Percentiles rank a stretch among this genome's conserved stretches.
phyloP scores from a whole-genome alignment of 768 basidiomycete genomes.

The Mycena olivaceomarginata region DNA sequence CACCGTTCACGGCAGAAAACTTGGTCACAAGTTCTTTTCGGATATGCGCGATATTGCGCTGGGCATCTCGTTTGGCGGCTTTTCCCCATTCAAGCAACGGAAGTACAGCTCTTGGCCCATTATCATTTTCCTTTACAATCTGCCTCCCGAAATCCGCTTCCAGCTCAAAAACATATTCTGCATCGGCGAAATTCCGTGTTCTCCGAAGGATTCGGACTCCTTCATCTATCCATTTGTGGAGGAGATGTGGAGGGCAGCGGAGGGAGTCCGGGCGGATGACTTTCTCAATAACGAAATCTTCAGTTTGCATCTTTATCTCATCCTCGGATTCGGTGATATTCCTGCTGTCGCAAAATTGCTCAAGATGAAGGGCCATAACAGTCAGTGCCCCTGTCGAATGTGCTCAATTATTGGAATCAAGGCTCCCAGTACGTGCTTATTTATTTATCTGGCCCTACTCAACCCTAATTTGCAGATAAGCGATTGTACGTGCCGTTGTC shows the following conservation, averaged over 20 bases:
- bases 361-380: too few species aligned
- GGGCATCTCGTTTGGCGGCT: slow-evolving; percentile 58
- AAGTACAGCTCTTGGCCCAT: slow-evolving; percentile 56
- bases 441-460: too few species aligned
- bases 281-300: not conserved
- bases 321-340: slow-evolving; percentile 13
- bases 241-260: slow-evolving; percentile 2
- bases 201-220: slow-evolving; percentile 55
- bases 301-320: slow-evolving; percentile 2
- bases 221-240: slow-evolving; percentile 53
- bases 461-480: too few species aligned
- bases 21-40: slow-evolving; percentile 52
- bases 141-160: slow-evolving; percentile 54
- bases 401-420: too few species aligned
- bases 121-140: slow-evolving; percentile 52
- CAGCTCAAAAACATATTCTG: slow-evolving; percentile 53
- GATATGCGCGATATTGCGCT: slow-evolving; percentile 58
- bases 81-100: slow-evolving; percentile 52
- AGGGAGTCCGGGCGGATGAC: slow-evolving; percentile 28
- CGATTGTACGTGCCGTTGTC: too few species aligned
- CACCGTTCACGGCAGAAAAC: slow-evolving; percentile 43
- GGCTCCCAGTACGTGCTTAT: too few species aligned
- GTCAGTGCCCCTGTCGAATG: too few species aligned
- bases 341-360: slow-evolving; percentile 18
- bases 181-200: slow-evolving; percentile 55